Conservation (phyloP, 176 grass and related monocot species). For the Oryza officinalis region DNA sequence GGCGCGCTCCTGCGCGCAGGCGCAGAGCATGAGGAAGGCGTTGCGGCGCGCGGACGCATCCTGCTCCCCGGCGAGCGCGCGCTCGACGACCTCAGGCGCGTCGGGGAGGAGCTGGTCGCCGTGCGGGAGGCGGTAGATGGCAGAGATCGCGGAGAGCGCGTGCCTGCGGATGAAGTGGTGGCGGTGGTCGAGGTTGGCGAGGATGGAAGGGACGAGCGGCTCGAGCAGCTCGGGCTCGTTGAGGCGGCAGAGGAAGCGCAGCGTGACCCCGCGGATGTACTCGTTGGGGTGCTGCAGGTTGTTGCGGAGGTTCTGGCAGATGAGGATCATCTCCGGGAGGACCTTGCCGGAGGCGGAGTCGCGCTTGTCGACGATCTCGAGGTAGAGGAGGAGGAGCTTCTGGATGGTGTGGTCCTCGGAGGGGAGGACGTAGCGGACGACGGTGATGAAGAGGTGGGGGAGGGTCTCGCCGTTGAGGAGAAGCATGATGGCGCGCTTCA, state of each 20-base stretch:
- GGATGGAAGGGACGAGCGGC: slow-evolving; percentile 63
- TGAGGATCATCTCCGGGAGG: slow-evolving; percentile 95
- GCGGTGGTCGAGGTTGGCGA: slow-evolving; percentile 75
- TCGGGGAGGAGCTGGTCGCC: slow-evolving; percentile 71
- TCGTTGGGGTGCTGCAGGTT: slow-evolving; percentile 83
- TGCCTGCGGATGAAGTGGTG: slow-evolving; percentile 71
- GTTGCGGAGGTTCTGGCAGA: slow-evolving; percentile 93
- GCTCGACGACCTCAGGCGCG: slow-evolving; percentile 65
- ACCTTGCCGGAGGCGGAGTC: slow-evolving; percentile 47
- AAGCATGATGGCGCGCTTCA: slow-evolving; percentile 68
- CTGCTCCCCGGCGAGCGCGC: slow-evolving; percentile 48
- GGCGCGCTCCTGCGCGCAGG: slow-evolving; percentile 55
- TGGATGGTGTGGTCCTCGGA: slow-evolving; percentile 71
- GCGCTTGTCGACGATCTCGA: slow-evolving; percentile 60
- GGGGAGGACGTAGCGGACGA: slow-evolving; percentile 66
- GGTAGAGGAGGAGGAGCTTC: slow-evolving; percentile 70
- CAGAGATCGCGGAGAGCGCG: slow-evolving; percentile 56
- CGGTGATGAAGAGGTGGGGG: slow-evolving; percentile 66
- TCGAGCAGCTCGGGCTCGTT: slow-evolving; percentile 68
- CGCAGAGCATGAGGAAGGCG: slow-evolving; percentile 60
- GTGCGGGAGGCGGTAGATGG: slow-evolving; percentile 57
- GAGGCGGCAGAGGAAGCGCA: slow-evolving; percentile 70
- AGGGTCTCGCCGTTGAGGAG: slow-evolving; percentile 60
- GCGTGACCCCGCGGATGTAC: slow-evolving; percentile 77
- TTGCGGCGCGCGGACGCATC: slow-evolving; percentile 56